Conservation (phyloP, 495 filamentous ascomycete genomes). For the Cudoniella acicularis region DNA sequence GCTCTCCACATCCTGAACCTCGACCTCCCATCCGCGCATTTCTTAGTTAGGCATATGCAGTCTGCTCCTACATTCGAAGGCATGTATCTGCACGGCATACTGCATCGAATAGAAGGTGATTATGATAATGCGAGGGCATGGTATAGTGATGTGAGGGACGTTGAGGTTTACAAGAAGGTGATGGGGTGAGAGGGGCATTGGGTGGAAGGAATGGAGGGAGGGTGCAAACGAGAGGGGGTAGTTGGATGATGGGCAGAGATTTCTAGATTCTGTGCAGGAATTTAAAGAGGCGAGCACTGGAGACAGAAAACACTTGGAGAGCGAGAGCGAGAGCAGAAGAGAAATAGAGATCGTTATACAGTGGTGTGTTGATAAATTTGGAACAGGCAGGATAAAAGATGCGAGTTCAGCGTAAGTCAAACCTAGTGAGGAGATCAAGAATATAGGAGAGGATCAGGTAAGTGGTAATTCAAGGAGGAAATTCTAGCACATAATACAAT, state of each 20-base stretch:
- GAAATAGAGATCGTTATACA: conserved; percentile 33
- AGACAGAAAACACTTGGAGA: neutral
- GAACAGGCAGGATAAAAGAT: conserved; percentile 30
- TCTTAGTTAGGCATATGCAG: conserved; percentile 43
- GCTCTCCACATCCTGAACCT: conserved; percentile 40
- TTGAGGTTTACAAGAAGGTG: conserved; percentile 24
- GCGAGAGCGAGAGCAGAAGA: conserved; percentile 25
- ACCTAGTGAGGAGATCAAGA: conserved; percentile 3
- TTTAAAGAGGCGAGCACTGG: conserved; percentile 4
- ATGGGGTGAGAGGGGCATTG: conserved; percentile 18
- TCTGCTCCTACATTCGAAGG: conserved; percentile 37
- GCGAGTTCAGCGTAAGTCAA: conserved; percentile 33
- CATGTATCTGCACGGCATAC: conserved; percentile 41
- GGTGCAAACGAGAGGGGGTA: conserved; percentile 18
- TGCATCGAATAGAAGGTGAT: conserved; percentile 44
- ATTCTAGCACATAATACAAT: conserved; percentile 5
- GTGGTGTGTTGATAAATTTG: conserved; percentile 35
- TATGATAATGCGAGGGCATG: conserved; percentile 40
- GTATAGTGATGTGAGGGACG: conserved; percentile 35
- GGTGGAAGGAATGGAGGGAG: conserved; percentile 13
- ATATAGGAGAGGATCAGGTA: neutral
- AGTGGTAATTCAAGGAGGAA: neutral
- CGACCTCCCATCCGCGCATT: conserved; percentile 40
- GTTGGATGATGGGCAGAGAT: conserved; percentile 3
- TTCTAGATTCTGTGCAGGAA: neutral